Base-by-base conservation (phyloP, 2,329 filamentous ascomycete species). In the Colletotrichum echinochloae region DNA sequence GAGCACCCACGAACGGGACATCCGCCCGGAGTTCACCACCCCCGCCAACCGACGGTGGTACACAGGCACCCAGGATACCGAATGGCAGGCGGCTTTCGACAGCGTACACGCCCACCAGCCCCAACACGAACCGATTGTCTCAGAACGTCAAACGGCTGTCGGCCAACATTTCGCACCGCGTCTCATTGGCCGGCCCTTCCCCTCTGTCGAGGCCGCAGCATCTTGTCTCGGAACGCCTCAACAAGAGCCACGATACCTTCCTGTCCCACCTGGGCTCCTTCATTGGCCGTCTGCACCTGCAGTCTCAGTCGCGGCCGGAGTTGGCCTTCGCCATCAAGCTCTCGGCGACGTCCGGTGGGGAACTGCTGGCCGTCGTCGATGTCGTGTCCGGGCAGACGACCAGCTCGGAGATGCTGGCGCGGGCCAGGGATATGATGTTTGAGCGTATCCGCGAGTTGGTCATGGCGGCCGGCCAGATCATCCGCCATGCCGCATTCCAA, bases 181-280 rank as follows among this genome's bases (percentile, higher is more conserved):
- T 95, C 74, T 97, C 94, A 44, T 88, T 94, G 76, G 90, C 88
- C n/a, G 89, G 90, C 39, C 89, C 90, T 37, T 89, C 91, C 54
- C 86, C 89, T 49, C 83, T 87, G 44, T 87, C 87, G 41, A 87
- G 87, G 72, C 89, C 90, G 72, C 88, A 90, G 71, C 92, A 93
- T 76, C 86, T 98, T 70, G 93, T 96, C 41, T 97, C 95, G 2
- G 92, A 95, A 79, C 91, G 91, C 74, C 87, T 98, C 59, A 92
- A 90, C 76, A 85, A 88, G 60, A 92, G 91, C 60, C 94, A 98
- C 82, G 95, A 98, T 81, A 89, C 89, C 9, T 97, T 98, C 77
- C 84, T 99, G 63, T 96, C 95, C 8, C 92, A 95, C 77, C 89
- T 99, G 61, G 95, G 94, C 60, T 97, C 94, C 5, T 97, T 98